Conservation (phyloP, 805 yeast species). For the Zygotorulaspora sp. region DNA sequence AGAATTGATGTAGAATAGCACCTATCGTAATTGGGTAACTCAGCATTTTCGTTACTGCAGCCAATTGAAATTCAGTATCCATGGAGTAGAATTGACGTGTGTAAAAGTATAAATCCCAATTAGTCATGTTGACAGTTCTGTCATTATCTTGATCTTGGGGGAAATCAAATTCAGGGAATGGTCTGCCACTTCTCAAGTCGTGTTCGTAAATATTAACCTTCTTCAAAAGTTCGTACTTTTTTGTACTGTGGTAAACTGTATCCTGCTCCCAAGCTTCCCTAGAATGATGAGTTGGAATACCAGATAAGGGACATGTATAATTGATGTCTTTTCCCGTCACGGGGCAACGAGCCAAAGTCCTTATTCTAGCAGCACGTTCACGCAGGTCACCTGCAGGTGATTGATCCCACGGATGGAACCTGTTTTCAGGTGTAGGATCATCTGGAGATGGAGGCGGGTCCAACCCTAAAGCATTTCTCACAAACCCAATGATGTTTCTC, state of each 20-base stretch:
- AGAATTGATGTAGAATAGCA: slow-evolving; percentile 71
- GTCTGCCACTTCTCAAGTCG: slow-evolving; percentile 89
- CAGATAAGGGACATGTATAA: slow-evolving; percentile 87
- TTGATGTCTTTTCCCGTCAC: slow-evolving; percentile 76
- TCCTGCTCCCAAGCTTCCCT: slow-evolving; percentile 86
- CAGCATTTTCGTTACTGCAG: slow-evolving; percentile 90
- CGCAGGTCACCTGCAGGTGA: slow-evolving; percentile 86
- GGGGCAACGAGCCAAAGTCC: slow-evolving; percentile 86
- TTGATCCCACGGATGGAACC: slow-evolving; percentile 87
- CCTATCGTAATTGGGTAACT: slow-evolving; percentile 91
- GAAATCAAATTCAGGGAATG: slow-evolving; percentile 92
- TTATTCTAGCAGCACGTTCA: slow-evolving; percentile 84
- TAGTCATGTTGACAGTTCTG: slow-evolving; percentile 65
- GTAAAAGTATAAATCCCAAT: slow-evolving; percentile 92
- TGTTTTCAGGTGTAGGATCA: slow-evolving; percentile 64
- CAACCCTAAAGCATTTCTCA: slow-evolving; percentile 48
- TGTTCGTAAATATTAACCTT: slow-evolving; percentile 92
- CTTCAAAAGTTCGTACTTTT: slow-evolving; percentile 67
- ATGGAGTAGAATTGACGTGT: slow-evolving; percentile 90
- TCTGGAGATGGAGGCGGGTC: slow-evolving; percentile 62
- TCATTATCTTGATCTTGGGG: slow-evolving; percentile 77
- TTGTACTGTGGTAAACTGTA: slow-evolving; percentile 59
- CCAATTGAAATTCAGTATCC: slow-evolving; percentile 95
- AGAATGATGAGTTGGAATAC: slow-evolving; percentile 94
- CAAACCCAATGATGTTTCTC: slow-evolving; percentile 37